Percentiles rank a stretch among this genome's conserved stretches.
Evolutionary conservation across 768 basidiomycete genomes (phyloP).

Genomic region (Macrolepiota albuminosa): DNA sequence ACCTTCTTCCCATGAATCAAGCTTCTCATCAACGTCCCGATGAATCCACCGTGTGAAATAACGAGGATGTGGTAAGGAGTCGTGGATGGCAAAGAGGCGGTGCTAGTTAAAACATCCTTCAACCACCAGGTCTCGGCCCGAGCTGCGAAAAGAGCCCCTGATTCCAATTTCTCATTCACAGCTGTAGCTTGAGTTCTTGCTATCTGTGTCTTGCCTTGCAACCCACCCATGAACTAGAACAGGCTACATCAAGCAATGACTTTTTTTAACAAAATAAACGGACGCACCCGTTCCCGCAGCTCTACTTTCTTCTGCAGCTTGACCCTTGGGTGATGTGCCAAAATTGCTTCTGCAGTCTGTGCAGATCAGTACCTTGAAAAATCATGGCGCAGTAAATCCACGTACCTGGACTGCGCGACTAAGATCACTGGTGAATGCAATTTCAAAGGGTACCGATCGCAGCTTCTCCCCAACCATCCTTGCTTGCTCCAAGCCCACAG

Average conservation of each 20-base stretch:
- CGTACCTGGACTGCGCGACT: slow-evolving; percentile 59
- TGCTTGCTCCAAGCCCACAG: slow-evolving; percentile 56
- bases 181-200: slow-evolving; percentile 16
- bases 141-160: slow-evolving; percentile 31
- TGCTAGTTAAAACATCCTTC: slow-evolving; percentile 29
- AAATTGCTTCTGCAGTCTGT: slow-evolving; percentile 66
- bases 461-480: slow-evolving; percentile 48
- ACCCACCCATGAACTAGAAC: slow-evolving; percentile 25
- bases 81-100: slow-evolving; percentile 17
- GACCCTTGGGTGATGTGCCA: slow-evolving; percentile 47
- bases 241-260: background rate
- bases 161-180: slow-evolving; percentile 33
- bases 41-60: slow-evolving; percentile 65
- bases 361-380: slow-evolving; percentile 2
- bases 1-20: slow-evolving; percentile 40
- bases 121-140: slow-evolving; percentile 67
- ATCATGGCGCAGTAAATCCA: background rate
- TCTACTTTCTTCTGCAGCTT: slow-evolving; percentile 37
- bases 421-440: slow-evolving; percentile 71
- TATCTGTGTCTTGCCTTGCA: slow-evolving; percentile 42
- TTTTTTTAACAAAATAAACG: background rate
- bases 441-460: slow-evolving; percentile 47
- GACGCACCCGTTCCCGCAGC: slow-evolving; percentile 62
- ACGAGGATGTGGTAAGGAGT: slow-evolving; percentile 45
- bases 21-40: slow-evolving; percentile 44